phyloP scores from a whole-genome alignment of 2,329 filamentous ascomycete genomes.

The Lasiodiplodia citricola region DNA sequence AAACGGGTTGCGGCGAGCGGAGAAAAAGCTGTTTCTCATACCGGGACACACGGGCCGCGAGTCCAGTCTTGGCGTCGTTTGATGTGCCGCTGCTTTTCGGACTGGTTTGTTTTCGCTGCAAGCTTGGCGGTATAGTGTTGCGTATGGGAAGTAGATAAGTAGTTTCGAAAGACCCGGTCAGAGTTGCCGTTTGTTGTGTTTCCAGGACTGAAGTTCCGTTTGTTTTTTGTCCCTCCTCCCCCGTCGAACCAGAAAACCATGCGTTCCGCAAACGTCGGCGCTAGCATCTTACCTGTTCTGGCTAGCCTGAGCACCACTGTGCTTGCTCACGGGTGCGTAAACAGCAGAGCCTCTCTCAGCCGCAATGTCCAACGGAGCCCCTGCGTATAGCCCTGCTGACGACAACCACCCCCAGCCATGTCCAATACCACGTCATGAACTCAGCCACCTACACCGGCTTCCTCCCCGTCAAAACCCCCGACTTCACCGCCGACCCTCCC shows the following conservation, averaged over 20 bases:
- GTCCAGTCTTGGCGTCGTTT: constrained; percentile 13
- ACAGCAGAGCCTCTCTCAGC: too few relatives aligned
- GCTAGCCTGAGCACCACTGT: constrained; percentile 8
- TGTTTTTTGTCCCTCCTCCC: background rate
- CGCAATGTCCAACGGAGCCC: background rate
- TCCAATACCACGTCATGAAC: constrained; percentile 23
- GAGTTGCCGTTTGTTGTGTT: background rate
- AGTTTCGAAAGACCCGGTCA: background rate
- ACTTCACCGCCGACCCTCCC: constrained; percentile 18
- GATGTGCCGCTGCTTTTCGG: background rate
- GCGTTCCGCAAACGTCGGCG: background rate
- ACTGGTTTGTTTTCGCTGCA: background rate
- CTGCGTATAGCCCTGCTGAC: background rate
- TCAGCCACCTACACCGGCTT: constrained; percentile 23
- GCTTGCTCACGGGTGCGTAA: constrained; percentile 11
- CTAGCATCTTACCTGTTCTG: constrained; percentile 11
- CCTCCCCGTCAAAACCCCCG: constrained; percentile 9
- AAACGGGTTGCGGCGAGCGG: background rate
- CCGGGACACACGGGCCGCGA: constrained; percentile 2
- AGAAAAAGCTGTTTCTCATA: constrained; percentile 2
- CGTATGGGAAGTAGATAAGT: background rate
- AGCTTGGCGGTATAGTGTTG: background rate
- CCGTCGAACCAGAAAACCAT: background rate
- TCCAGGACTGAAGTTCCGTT: background rate
- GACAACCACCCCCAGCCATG: background rate